Evolutionary conservation across 805 yeast genomes (phyloP), one percentile per base, ranked within the genome.

Genomic region (Wickerhamomyces alni): DNA sequence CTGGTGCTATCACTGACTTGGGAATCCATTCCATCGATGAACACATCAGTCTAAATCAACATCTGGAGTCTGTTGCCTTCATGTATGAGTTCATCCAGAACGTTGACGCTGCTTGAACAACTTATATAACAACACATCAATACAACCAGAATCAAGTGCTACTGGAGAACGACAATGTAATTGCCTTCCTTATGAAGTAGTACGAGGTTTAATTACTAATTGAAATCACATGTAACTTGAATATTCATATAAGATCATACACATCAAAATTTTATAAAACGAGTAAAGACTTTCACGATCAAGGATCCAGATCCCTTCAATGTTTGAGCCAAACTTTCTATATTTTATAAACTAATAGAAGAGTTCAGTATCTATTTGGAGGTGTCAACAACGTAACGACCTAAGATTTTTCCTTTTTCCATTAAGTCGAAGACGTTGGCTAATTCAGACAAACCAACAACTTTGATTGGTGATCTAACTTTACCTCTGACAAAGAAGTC

Each of bases 351-450:
- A 21, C 9, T 21, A 21, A 21, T 21, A 7, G 6, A 7, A 21
- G 24, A 9, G 24, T 6, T 21, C 24, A 21, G 10, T 7, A 13
- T 26, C 35, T 63, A 78, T 61, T 77, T 76, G 41, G 75, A 59
- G 25, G 85, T 81, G 65, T 87, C 95, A 44, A 87, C 79, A 40
- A 87, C 96, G 54, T 80, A 79, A 66, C 96, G 77, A 48, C 96
- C 96, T 48, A 61, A 45, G 45, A 76, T 67, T 58, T 70, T 67
- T 40, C 75, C 75, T 46, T 67, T 56, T 54, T 71, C 75, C 82
- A 76, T 75, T 60, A 72, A 58, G 35, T 69, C 68, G 61, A 70
- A 76, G 39, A 74, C 73, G 22, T 54, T 50, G 33, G 73, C 68
- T 49, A 76, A 61, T 48, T 75, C 76, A 33, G 73, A 68, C 47